phyloP scores from a whole-genome alignment of 257 asterid genomes.

The Solanum okadae region DNA sequence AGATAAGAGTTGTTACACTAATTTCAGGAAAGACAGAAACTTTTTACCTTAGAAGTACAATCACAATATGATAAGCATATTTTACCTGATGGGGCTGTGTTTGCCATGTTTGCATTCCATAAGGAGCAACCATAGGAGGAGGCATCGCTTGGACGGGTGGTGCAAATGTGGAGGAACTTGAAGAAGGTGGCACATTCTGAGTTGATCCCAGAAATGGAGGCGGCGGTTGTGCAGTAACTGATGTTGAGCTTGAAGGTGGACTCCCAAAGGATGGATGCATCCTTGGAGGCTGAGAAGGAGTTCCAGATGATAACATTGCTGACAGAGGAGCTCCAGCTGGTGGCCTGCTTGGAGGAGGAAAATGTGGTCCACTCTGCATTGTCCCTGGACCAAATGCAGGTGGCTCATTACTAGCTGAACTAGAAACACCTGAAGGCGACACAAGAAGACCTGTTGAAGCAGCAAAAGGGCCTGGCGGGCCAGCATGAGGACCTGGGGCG shows the following conservation, averaged over 20 bases:
- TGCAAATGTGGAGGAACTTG: slow-evolving; percentile 52
- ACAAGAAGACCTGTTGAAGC: neutral
- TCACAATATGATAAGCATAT: neutral
- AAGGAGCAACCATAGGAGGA: slow-evolving; percentile 47
- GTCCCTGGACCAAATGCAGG: slow-evolving; percentile 41
- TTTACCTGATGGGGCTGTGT: slow-evolving; percentile 66
- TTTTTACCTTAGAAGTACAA: neutral
- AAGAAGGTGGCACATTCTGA: slow-evolving; percentile 33
- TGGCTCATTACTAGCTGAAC: slow-evolving; percentile 58
- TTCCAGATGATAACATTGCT: slow-evolving; percentile 29
- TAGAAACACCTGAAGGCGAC: slow-evolving; percentile 29
- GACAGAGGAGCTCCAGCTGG: slow-evolving; percentile 52
- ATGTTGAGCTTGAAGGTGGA: slow-evolving; percentile 32
- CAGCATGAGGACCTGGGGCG: slow-evolving; percentile 22
- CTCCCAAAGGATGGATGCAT: slow-evolving; percentile 63
- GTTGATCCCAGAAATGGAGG: slow-evolving; percentile 43
- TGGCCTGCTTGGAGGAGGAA: slow-evolving; percentile 62
- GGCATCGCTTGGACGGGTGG: slow-evolving; percentile 38
- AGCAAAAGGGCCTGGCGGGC: slow-evolving; percentile 32
- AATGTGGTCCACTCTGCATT: slow-evolving; percentile 41
- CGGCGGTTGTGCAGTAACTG: slow-evolving; percentile 50
- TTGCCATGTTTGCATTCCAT: slow-evolving; percentile 75
- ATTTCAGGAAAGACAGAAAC: neutral
- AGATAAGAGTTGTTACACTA: neutral
- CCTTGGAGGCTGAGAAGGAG: slow-evolving; percentile 43